Evolutionary conservation across 257 asterid genomes (phyloP).

Genomic region (Prunella vulgaris): DNA sequence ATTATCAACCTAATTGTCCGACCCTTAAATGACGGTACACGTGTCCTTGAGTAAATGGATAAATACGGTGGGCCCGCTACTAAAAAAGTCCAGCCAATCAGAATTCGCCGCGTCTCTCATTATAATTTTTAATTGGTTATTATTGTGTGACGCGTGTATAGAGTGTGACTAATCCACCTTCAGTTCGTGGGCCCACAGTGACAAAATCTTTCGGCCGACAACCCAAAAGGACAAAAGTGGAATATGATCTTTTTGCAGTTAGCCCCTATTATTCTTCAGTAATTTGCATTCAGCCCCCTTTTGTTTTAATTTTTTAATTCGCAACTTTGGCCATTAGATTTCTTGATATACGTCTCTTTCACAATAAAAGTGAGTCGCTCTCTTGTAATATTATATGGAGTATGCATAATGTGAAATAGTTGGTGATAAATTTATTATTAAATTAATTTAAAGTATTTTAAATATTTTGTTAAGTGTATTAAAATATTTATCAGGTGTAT

Average conservation of each 20-base stretch:
- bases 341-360: background rate
- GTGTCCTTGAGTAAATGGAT: constrained; percentile 22
- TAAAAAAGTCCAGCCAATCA: background rate
- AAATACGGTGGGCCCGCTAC: constrained; percentile 1
- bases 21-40: constrained; percentile 25
- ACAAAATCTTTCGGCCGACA: constrained; percentile 35
- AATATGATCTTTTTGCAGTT: constrained; percentile 19
- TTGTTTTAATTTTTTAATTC: background rate
- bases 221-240: constrained; percentile 23
- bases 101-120: constrained; percentile 18
- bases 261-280: constrained; percentile 14
- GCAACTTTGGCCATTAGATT: background rate
- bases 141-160: constrained; percentile 38
- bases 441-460: too few species aligned
- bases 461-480: too few species aligned
- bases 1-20: constrained; percentile 20
- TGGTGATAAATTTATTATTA: too few species aligned
- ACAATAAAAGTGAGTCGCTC: background rate
- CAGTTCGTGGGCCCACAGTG: constrained; percentile 26
- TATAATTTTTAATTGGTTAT: background rate
- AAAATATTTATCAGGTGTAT: too few species aligned
- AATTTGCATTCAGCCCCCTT: background rate
- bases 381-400: background rate
- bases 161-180: constrained; percentile 32
- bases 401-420: too few species aligned